These are phyloP conservation scores for Xylariaceae sp. DNA, from an alignment of 2,329 filamentous ascomycete genomes.

Conservation along the genomic window DNA sequence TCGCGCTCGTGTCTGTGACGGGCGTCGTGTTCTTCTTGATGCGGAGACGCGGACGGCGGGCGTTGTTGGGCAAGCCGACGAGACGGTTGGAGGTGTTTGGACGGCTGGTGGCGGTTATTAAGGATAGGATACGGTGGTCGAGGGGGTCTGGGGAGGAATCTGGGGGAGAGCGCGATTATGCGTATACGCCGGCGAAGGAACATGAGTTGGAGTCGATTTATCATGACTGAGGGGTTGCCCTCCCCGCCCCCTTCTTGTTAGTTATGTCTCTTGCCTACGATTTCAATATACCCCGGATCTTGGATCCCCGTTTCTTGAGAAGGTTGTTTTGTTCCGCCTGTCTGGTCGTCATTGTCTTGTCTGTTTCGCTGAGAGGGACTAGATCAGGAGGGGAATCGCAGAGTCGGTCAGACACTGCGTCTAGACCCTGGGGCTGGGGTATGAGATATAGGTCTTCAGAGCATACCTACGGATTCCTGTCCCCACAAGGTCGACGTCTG, in stretches of 20 bases:
- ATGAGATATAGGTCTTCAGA: too few species aligned
- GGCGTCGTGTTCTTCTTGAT: background rate
- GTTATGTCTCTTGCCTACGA: background rate
- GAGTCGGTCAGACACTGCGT: too few species aligned
- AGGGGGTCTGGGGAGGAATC: background rate
- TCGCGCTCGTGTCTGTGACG: background rate
- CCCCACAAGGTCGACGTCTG: too few species aligned
- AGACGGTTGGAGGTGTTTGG: slow-evolving; percentile 3
- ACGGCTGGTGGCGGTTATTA: background rate
- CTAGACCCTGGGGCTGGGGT: too few species aligned
- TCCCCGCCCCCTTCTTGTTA: background rate
- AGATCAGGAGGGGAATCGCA: too few species aligned
- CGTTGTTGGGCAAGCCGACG: slow-evolving; percentile 7
- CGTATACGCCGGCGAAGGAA: slow-evolving; percentile 5
- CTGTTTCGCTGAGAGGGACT: too few species aligned
- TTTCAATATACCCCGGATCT: background rate
- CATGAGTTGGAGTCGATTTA: slow-evolving; percentile 19
- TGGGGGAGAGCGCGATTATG: background rate
- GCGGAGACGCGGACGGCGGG: slow-evolving; percentile 11
- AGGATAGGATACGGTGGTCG: background rate
- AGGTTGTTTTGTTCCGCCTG: too few species aligned
- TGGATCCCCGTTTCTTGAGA: background rate
- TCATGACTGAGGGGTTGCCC: slow-evolving; percentile 3
- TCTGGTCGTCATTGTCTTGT: too few species aligned
- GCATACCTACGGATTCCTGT: too few species aligned